Evolutionary conservation across 192 early-diverging fungal species (phyloP).

Genomic region (Podila epicladia): DNA sequence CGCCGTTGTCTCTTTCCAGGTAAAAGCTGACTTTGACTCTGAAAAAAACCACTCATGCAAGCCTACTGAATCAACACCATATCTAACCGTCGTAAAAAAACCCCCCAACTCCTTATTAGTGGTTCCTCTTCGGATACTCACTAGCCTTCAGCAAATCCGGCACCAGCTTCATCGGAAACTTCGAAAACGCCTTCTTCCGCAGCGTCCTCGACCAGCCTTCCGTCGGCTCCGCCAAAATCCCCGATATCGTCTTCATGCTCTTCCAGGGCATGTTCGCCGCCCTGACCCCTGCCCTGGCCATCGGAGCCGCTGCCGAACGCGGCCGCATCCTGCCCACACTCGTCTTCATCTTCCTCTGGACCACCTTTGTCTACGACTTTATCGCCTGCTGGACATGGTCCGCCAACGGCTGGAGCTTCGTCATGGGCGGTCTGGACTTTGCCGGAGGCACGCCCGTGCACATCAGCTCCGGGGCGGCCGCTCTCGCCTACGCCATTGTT

Average conservation of each 20-base stretch:
- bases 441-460: slow-evolving; percentile 98
- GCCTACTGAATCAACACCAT: not conserved
- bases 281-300: slow-evolving; percentile 89
- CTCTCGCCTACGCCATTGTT: slow-evolving; percentile 86
- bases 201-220: slow-evolving; percentile 58
- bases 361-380: slow-evolving; percentile 93
- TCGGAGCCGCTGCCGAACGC: slow-evolving; percentile 92
- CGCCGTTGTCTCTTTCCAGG: slow-evolving; percentile 86
- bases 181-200: slow-evolving; percentile 76
- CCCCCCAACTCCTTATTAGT: slow-evolving; percentile 55
- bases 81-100: not conserved
- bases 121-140: slow-evolving; percentile 92
- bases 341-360: slow-evolving; percentile 94
- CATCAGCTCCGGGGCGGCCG: slow-evolving; percentile 90
- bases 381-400: slow-evolving; percentile 97
- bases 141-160: slow-evolving; percentile 85
- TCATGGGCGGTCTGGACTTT: slow-evolving; percentile 89
- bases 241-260: slow-evolving; percentile 80
- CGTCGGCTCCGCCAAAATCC: slow-evolving; percentile 70
- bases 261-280: slow-evolving; percentile 96
- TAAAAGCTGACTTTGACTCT: slow-evolving; percentile 8
- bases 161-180: slow-evolving; percentile 81
- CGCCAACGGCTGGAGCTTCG: slow-evolving; percentile 85
- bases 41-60: not conserved
- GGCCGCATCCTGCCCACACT: slow-evolving; percentile 86